Conservation (phyloP, 139 green algal genomes). For the Chlamydomonas incerta region DNA sequence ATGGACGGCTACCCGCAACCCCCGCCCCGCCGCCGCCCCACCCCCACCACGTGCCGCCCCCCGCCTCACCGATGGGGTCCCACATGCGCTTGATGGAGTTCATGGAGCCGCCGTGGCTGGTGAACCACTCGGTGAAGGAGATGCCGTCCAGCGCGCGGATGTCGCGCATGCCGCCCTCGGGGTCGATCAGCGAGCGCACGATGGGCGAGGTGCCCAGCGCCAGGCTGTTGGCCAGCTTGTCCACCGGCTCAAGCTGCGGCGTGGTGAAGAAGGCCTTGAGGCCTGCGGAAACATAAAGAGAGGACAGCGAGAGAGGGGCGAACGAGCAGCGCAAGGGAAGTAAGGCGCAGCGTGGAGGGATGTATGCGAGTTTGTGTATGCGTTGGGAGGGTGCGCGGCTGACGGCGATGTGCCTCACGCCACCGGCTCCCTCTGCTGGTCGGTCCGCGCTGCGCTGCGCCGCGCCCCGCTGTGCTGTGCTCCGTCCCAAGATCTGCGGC, state of each 20-base stretch:
- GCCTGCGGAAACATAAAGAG: no score
- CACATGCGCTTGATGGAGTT: constrained; percentile 95
- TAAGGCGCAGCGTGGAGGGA: no score
- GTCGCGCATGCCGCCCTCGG: constrained; percentile 89
- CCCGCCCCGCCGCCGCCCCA: neutral
- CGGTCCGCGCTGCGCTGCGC: no score
- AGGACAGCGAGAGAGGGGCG: no score
- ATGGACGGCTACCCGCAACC: no score
- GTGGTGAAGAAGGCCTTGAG: constrained; percentile 98
- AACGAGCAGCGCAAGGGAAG: no score
- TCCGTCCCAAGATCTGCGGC: no score
- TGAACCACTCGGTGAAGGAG: constrained; percentile 95
- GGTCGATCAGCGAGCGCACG: constrained; percentile 91
- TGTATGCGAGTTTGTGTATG: no score
- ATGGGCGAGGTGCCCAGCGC: constrained; percentile 93
- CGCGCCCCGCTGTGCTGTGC: no score
- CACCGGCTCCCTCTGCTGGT: no score
- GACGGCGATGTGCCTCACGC: no score
- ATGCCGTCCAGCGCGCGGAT: constrained; percentile 90
- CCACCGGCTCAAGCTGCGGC: constrained; percentile 81
- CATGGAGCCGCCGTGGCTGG: constrained; percentile 82
- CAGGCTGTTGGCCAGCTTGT: constrained; percentile 93
- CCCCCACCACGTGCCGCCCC: neutral
- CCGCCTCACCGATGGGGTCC: constrained; percentile 91
- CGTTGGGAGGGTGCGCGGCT: no score